Evolutionary conservation across 2,329 filamentous ascomycete species (phyloP).

Genomic region (Paraconiothyrium sp.): DNA sequence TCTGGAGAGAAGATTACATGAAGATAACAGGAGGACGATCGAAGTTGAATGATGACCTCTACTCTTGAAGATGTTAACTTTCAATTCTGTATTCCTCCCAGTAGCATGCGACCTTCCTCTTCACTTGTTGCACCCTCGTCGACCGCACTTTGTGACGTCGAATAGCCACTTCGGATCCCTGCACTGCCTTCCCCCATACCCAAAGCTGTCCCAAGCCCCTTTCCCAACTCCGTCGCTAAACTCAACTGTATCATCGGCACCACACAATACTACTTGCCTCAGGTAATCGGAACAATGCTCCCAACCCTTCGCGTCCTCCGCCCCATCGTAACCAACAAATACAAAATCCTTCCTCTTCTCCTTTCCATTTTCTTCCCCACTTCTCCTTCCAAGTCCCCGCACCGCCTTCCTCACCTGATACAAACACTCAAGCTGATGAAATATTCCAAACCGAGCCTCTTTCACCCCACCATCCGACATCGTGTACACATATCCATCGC

Average conservation of each 20-base stretch:
- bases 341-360: conserved; percentile 14
- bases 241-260: conserved; percentile 29
- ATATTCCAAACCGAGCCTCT: conserved; percentile 22
- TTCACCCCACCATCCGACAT: conserved; percentile 10
- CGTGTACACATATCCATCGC: conserved; percentile 18
- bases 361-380: not conserved
- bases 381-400: not conserved
- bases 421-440: conserved; percentile 27
- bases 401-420: conserved; percentile 16
- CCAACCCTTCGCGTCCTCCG: conserved; percentile 5
- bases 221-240: conserved; percentile 9
- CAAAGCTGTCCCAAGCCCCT: conserved; percentile 13
- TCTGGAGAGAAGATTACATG: conserved; percentile 53
- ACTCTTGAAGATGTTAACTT: too few relatives aligned
- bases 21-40: conserved; percentile 28
- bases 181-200: conserved; percentile 23
- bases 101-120: not conserved
- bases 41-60: conserved; percentile 25
- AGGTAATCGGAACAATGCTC: conserved; percentile 27
- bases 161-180: conserved; percentile 25
- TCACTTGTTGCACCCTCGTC: conserved; percentile 16
- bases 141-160: conserved; percentile 23
- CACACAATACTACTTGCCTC: conserved; percentile 22
- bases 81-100: too few relatives aligned
- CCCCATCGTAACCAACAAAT: not conserved